Base-by-base conservation (phyloP, 768 basidiomycete genomes). In the Tricholoma terreum region DNA sequence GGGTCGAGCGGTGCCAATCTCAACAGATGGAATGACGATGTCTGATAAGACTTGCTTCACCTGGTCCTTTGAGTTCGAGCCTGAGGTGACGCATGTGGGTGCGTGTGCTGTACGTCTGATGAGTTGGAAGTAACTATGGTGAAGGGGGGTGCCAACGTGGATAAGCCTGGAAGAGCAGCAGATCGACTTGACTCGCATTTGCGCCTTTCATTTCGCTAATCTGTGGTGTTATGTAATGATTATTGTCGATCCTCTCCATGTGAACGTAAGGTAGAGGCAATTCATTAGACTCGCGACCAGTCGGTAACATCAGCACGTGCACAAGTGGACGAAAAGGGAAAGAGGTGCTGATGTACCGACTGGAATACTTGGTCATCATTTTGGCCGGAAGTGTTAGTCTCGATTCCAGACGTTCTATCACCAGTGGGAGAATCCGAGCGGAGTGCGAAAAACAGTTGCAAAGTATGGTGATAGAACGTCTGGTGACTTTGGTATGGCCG, bases 111-210 rank as follows among this genome's bases (percentile, higher is more conserved):
- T 24, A 43, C 15, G 17, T 6, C 15, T 8, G 14, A 33, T 10
- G 22, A 17, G 46, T 31, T 3, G 30, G 46, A 49, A 31, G 9
- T 8, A 31, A 9, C 6, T 9, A 30, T 10, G 15, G 7, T 8
- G 5, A 11, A 49, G 55, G 15, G 54, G 35, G 10, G 48, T 15
- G 79, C 90, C 42, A 65, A 92, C 92, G 87, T 55, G 94, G 93
- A 67, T 84, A 93, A 0, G 87, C 89, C 58, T 86, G 81, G 69
- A 81, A 91, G 6, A 91, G 68, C 33, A 95, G 73, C 50, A 92
- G 66, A 69, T 91, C 86, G 1, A 92, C 78, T 66, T 92, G 89
- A 0, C 85, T 81, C 58, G 78, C 79, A 71, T 93, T 75, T 1
- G 82, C 87, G 0, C 92, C 92, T 64, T 84, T 87, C 52, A 93